Conservation (phyloP, 148 eudicot species). For the Linanthus parryae region DNA sequence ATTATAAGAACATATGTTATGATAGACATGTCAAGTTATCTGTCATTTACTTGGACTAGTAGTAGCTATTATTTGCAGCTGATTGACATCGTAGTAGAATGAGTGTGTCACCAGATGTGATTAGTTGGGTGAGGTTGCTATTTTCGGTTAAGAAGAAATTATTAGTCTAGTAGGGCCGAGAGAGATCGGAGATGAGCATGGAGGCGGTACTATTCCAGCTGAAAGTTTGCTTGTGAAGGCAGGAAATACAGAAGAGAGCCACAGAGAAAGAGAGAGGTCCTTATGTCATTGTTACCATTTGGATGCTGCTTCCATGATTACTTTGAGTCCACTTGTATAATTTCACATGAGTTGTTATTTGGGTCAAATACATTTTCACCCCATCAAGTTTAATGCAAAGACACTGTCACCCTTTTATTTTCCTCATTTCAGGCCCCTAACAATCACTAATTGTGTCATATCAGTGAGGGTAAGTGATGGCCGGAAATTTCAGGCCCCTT, state of each 20-base stretch:
- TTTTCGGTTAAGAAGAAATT: neutral
- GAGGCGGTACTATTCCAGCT: neutral
- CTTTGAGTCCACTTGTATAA: constrained; percentile 8
- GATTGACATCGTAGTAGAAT: no score
- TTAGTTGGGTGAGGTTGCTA: constrained; percentile 10
- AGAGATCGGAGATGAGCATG: neutral
- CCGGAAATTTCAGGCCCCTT: no score
- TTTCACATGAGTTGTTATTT: neutral
- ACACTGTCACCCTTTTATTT: no score
- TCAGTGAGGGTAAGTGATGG: no score
- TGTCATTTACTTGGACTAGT: neutral
- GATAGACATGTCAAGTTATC: neutral
- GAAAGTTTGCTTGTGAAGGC: constrained; percentile 21
- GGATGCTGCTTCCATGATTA: constrained; percentile 4
- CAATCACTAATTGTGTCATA: no score
- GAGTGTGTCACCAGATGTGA: no score
- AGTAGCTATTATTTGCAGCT: no score
- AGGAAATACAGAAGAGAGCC: constrained; percentile 16
- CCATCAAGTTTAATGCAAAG: no score
- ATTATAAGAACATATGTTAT: no score
- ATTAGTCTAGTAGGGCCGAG: neutral
- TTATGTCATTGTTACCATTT: constrained; percentile 1
- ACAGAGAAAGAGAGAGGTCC: constrained; percentile 15
- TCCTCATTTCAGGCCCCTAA: no score
- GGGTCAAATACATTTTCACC: no score